Percentiles rank a stretch among this genome's conserved stretches.
These are phyloP conservation scores for Angophora floribunda DNA, from an alignment of 345 rosid species.

Conservation along the genomic window DNA sequence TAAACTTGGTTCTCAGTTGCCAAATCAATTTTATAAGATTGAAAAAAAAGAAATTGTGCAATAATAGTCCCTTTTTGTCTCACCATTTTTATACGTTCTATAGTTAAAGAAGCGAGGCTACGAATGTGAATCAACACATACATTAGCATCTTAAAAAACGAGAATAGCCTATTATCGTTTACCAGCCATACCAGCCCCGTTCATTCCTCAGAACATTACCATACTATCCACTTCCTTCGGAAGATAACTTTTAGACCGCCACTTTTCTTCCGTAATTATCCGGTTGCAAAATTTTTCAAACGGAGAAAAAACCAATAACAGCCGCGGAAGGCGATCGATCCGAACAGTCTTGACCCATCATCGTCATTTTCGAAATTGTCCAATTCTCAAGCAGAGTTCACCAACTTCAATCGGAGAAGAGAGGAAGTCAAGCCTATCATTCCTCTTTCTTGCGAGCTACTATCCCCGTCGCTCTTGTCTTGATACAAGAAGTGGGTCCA, in stretches of 20 bases:
- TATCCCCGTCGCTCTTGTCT: neutral
- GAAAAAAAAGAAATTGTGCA: no score
- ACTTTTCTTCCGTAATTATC: neutral
- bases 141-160: neutral
- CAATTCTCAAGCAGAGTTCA: neutral
- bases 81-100: no score
- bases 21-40: neutral
- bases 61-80: no score
- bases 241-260: neutral
- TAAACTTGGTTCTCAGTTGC: neutral
- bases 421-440: neutral
- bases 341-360: neutral
- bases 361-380: neutral
- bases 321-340: neutral
- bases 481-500: neutral
- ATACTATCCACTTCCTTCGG: neutral
- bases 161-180: neutral
- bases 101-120: no score
- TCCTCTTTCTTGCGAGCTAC: neutral
- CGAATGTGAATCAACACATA: no score
- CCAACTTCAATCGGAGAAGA: neutral
- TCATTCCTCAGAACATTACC: neutral
- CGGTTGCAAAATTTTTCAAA: neutral
- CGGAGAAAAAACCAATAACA: neutral
- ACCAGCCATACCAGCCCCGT: neutral